Percentiles rank a stretch among this genome's conserved stretches.
Evolutionary conservation across 164 flowering plant genomes (phyloP).

Genomic region (Vitis rupestris): DNA sequence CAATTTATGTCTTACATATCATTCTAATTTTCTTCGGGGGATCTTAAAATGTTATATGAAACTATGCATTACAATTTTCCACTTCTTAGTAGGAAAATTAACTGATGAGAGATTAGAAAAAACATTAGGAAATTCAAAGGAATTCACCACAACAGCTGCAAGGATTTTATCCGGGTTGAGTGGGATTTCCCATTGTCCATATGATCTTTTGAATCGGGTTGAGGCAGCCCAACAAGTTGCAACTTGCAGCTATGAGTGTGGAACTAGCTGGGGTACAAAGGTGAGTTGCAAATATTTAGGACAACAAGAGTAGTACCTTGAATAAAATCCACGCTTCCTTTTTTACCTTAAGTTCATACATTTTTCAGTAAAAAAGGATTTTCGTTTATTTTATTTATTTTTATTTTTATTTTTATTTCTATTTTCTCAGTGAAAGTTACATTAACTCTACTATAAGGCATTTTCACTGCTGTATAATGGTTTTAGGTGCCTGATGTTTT

Average conservation of each 20-base stretch:
- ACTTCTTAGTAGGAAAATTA: slow-evolving; percentile 17
- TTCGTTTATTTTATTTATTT: too few species aligned
- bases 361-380: too few species aligned
- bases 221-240: slow-evolving; percentile 44
- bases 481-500: too few species aligned
- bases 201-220: slow-evolving; percentile 20
- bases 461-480: too few species aligned
- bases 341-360: too few species aligned
- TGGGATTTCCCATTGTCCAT: background rate
- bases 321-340: too few species aligned
- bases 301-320: background rate
- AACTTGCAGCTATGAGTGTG: slow-evolving; percentile 39
- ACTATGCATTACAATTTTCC: background rate
- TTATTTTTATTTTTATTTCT: too few species aligned
- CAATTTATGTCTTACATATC: background rate
- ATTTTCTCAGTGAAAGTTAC: too few species aligned
- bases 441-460: too few species aligned
- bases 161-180: slow-evolving; percentile 14
- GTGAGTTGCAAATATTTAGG: slow-evolving; percentile 15
- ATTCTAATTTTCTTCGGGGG: background rate
- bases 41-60: too few species aligned
- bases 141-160: slow-evolving; percentile 29
- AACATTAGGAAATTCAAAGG: slow-evolving; percentile 34
- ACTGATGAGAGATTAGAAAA: slow-evolving; percentile 3
- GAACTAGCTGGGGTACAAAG: slow-evolving; percentile 52